Percentiles rank a stretch among this genome's conserved stretches.
phyloP scores from a whole-genome alignment of 106 monocot genomes.

The Acorus gramineus region DNA sequence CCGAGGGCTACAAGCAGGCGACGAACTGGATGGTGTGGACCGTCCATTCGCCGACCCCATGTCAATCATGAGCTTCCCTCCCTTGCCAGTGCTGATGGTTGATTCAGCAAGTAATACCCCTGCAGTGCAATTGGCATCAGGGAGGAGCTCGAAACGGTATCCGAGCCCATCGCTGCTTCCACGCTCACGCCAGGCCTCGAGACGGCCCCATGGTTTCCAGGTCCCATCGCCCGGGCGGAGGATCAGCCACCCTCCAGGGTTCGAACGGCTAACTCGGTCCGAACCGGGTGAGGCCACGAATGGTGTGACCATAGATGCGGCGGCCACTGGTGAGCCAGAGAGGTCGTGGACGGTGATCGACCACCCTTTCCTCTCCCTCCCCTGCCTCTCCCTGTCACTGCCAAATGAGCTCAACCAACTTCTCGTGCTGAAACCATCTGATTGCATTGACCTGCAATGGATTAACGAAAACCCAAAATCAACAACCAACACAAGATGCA shows the following conservation, averaged over 20 bases:
- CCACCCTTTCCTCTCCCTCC: conserved; percentile 84
- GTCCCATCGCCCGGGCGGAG: conserved; percentile 70
- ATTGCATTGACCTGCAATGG: conserved; percentile 36
- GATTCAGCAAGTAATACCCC: conserved; percentile 50
- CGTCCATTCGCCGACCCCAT: conserved; percentile 12
- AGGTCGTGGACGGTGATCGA: conserved; percentile 84
- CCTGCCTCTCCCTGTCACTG: conserved; percentile 49
- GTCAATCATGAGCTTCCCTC: conserved; percentile 71
- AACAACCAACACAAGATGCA: too few relatives aligned
- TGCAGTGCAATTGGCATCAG: conserved; percentile 26
- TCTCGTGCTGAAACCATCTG: conserved; percentile 23
- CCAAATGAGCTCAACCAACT: conserved; percentile 54
- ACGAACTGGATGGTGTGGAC: conserved; percentile 6
- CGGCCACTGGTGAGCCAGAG: conserved; percentile 76
- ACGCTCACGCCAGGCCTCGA: conserved; percentile 90
- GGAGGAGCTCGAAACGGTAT: conserved; percentile 60
- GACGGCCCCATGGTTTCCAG: conserved; percentile 90
- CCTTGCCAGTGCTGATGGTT: conserved; percentile 36
- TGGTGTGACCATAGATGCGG: conserved; percentile 86
- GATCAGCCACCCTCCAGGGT: conserved; percentile 91
- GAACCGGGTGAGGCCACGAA: conserved; percentile 86
- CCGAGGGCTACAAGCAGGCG: conserved; percentile 67
- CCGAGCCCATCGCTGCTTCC: conserved; percentile 56
- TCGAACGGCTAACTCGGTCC: conserved; percentile 71
- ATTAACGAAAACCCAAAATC: too few relatives aligned